A percentile compares a stretch with the other conserved stretches of the same genome.
Evolutionary conservation across 768 basidiomycete genomes (phyloP).

Genomic region (Coprinopsis strossmayeri): DNA sequence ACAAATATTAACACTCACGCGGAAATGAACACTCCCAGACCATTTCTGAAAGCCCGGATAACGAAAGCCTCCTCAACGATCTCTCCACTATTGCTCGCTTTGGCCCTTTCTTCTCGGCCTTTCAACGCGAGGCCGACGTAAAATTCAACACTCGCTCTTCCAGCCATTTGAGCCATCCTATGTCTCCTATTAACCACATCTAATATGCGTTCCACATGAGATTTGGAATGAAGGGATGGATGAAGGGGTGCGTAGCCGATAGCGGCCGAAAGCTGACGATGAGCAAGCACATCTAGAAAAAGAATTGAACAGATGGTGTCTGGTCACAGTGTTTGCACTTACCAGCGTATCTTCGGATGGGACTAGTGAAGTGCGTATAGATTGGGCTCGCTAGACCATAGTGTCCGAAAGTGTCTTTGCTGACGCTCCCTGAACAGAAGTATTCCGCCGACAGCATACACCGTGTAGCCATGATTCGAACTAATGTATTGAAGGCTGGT

Average conservation of each 20-base stretch:
- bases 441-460: conserved; percentile 99
- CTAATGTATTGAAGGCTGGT: conserved; percentile 93
- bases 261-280: conserved; percentile 88
- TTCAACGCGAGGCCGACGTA: conserved; percentile 93
- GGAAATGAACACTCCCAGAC: conserved; percentile 92
- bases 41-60: conserved; percentile 91
- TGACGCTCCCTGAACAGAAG: conserved; percentile 92
- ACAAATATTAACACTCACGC: conserved; percentile 48
- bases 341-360: conserved; percentile 95
- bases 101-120: conserved; percentile 43
- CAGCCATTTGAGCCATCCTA: conserved; percentile 96
- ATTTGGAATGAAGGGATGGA: conserved; percentile 80
- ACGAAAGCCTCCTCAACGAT: conserved; percentile 86
- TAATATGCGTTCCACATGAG: conserved; percentile 80
- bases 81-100: conserved; percentile 23
- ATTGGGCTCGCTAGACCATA: conserved; percentile 97
- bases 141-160: conserved; percentile 94
- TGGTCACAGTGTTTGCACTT: conserved; percentile 15
- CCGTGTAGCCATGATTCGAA: conserved; percentile 97
- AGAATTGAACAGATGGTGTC: not conserved
- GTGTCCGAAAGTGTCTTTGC: conserved; percentile 88
- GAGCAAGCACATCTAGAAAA: conserved; percentile 76
- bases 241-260: conserved; percentile 83
- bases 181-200: conserved; percentile 88
- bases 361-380: conserved; percentile 98